Conservation (phyloP, 768 basidiomycete genomes). For the Naganishia randhawae region DNA sequence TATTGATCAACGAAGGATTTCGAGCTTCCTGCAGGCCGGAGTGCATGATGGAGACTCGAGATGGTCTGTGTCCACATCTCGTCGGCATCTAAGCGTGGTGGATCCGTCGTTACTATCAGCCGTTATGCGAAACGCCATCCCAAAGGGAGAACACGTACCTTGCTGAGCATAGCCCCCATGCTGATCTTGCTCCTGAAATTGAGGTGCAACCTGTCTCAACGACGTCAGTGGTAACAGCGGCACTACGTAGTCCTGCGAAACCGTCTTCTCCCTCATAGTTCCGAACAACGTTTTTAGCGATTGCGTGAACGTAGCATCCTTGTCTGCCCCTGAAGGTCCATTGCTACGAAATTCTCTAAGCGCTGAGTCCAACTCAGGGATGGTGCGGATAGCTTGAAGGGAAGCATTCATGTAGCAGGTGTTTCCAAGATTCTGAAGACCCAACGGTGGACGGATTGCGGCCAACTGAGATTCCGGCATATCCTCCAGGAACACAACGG, state of each 20-base stretch:
- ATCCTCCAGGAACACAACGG: conserved; percentile 71
- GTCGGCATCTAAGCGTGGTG: conserved; percentile 40
- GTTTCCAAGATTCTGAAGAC: conserved; percentile 64
- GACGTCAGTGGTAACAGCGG: conserved; percentile 62
- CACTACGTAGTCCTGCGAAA: conserved; percentile 55
- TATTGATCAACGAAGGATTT: conserved; percentile 37
- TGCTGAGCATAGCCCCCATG: conserved; percentile 74
- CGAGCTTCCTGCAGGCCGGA: conserved; percentile 14
- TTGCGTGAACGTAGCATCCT: conserved; percentile 41
- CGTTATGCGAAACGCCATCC: neutral
- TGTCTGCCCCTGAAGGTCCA: neutral
- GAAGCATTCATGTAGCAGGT: conserved; percentile 98
- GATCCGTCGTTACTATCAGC: neutral
- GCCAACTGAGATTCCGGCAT: conserved; percentile 80
- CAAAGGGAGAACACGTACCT: conserved; percentile 48
- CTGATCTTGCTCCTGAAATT: conserved; percentile 71
- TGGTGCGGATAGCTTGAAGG: conserved; percentile 84
- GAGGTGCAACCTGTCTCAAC: conserved; percentile 75
- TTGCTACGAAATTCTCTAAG: conserved; percentile 55
- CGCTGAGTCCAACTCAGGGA: conserved; percentile 79
- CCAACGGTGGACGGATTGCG: conserved; percentile 48
- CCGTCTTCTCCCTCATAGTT: conserved; percentile 70
- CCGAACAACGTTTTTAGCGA: conserved; percentile 66
- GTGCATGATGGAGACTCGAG: conserved; percentile 32
- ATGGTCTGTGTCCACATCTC: conserved; percentile 48